Percentiles rank a stretch among this genome's conserved stretches.
Conservation (phyloP, 306 rosid species). For the Boehmeria nivea region DNA sequence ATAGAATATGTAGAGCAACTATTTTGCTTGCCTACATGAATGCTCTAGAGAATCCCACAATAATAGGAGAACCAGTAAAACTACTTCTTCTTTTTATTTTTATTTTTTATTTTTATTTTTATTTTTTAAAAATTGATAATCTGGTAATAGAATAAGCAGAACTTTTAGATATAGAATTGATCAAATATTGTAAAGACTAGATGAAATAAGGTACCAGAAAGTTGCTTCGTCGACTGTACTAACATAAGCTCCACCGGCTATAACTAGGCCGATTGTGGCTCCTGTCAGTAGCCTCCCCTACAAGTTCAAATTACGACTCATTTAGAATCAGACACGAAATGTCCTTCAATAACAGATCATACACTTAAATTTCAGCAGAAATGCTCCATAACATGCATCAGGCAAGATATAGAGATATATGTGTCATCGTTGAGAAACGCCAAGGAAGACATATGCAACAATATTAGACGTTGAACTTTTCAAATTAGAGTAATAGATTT, state of each 20-base stretch:
- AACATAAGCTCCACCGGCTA: conserved; percentile 96
- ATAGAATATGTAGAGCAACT: too few species aligned
- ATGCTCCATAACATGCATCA: not conserved
- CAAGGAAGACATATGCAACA: too few species aligned
- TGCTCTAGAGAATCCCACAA: too few species aligned
- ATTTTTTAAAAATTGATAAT: too few species aligned
- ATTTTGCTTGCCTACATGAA: too few species aligned
- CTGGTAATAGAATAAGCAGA: not conserved
- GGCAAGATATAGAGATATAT: not conserved
- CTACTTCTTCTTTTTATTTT: too few species aligned
- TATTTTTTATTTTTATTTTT: too few species aligned
- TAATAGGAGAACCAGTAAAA: too few species aligned
- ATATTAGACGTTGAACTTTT: too few species aligned
- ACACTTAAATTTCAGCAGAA: not conserved
- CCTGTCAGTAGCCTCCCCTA: conserved; percentile 83
- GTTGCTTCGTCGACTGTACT: conserved; percentile 99
- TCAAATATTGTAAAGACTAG: conserved; percentile 10
- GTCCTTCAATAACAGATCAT: not conserved
- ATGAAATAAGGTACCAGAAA: conserved; percentile 74
- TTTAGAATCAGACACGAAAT: conserved; percentile 17
- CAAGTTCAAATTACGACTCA: conserved; percentile 27
- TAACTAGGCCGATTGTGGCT: conserved; percentile 70
- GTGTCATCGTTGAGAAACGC: not conserved
- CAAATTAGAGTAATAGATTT: too few species aligned
- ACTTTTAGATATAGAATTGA: not conserved